phyloP scores from a whole-genome alignment of 1,284 basidiomycete species.

The Ganoderma boninense region DNA sequence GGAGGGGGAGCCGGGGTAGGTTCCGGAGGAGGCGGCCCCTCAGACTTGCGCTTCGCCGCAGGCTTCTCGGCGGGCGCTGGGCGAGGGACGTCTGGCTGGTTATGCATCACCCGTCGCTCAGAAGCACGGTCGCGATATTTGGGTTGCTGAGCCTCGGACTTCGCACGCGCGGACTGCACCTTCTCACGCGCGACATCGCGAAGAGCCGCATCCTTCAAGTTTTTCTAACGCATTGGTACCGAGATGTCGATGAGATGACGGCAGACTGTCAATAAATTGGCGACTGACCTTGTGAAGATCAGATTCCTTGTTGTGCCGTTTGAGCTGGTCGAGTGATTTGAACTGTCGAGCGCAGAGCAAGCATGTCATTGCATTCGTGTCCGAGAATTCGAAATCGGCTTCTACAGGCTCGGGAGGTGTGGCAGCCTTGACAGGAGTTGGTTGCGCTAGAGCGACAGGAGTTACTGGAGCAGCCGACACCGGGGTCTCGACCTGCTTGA shows the following conservation, averaged over 20 bases:
- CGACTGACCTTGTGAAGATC: conserved; percentile 86
- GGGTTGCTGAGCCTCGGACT: conserved; percentile 47
- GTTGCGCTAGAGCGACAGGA: conserved; percentile 26
- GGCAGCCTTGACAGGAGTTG: conserved; percentile 35
- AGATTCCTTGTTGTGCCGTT: conserved; percentile 89
- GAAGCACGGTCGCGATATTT: conserved; percentile 94
- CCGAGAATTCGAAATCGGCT: conserved; percentile 80
- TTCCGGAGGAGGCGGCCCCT: conserved; percentile 69
- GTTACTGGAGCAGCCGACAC: conserved; percentile 32
- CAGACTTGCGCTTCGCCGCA: conserved; percentile 55
- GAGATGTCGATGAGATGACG: conserved; percentile 22
- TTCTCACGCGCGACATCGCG: conserved; percentile 82
- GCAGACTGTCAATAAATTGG: background rate
- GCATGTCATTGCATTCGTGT: conserved; percentile 77
- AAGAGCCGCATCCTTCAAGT: conserved; percentile 74
- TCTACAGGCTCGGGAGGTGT: conserved; percentile 51
- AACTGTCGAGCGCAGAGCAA: conserved; percentile 92
- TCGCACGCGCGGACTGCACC: conserved; percentile 56
- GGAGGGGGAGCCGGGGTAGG: conserved; percentile 68
- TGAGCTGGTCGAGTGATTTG: conserved; percentile 85
- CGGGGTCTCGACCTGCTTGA: conserved; percentile 22
- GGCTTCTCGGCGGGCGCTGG: conserved; percentile 42
- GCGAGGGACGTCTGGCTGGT: conserved; percentile 86
- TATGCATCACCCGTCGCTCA: conserved; percentile 87
- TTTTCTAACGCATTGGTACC: conserved; percentile 64